Evolutionary conservation across 805 yeast species (phyloP).

Genomic region (Lipomyces lipofer): DNA sequence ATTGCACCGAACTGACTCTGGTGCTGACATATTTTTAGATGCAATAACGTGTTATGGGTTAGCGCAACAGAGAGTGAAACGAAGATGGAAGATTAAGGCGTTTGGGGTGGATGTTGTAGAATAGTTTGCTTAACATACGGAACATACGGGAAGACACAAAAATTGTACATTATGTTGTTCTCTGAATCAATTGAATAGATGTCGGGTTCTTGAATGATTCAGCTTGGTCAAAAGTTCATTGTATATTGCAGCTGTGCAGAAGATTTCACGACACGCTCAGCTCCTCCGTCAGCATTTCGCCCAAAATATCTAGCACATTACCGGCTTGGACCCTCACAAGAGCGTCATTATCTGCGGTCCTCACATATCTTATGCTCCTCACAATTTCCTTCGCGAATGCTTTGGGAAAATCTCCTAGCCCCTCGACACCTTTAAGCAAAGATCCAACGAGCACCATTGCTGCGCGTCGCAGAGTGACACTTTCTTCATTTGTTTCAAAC

Average conservation of each 20-base stretch:
- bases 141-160: background rate
- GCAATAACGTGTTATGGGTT: constrained; percentile 85
- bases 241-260: background rate
- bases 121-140: background rate
- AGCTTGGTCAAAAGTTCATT: background rate
- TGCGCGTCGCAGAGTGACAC: constrained; percentile 62
- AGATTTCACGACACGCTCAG: constrained; percentile 13
- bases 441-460: constrained; percentile 62
- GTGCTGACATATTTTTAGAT: constrained; percentile 46
- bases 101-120: background rate
- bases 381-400: constrained; percentile 33
- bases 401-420: constrained; percentile 36
- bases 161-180: background rate
- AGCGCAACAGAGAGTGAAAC: constrained; percentile 17
- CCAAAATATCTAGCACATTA: constrained; percentile 31
- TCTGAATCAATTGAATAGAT: background rate
- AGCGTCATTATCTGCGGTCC: constrained; percentile 37
- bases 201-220: too few relatives aligned
- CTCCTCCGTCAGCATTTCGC: constrained; percentile 26
- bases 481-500: constrained; percentile 52
- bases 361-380: constrained; percentile 26
- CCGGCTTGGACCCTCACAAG: constrained; percentile 38
- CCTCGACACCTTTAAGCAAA: constrained; percentile 36
- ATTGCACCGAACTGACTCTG: background rate
- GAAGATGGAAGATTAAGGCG: constrained; percentile 11